Conservation (phyloP, 2,329 filamentous ascomycete genomes). For the Phaeophleospora eucalypticola region DNA sequence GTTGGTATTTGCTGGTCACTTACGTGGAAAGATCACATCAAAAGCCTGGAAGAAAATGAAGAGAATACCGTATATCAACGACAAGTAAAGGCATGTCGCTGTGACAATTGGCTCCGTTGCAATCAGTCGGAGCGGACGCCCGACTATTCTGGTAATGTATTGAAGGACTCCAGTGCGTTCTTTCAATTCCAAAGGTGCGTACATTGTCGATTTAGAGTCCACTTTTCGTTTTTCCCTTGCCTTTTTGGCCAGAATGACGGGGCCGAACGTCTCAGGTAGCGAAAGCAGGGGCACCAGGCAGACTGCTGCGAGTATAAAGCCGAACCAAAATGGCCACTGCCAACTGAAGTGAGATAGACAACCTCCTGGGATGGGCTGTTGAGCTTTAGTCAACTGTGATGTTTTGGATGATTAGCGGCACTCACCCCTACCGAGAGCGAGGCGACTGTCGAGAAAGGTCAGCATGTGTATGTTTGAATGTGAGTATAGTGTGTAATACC, state of each 20-base stretch:
- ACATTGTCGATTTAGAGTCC: constrained; percentile 47
- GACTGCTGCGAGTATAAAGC: constrained; percentile 12
- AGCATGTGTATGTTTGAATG: neutral
- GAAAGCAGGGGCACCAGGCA: constrained; percentile 12
- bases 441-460: neutral
- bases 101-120: constrained; percentile 65
- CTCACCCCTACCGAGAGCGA: neutral
- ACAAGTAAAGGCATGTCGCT: constrained; percentile 65
- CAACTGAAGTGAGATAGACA: constrained; percentile 13
- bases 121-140: constrained; percentile 66
- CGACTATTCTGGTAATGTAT: constrained; percentile 47
- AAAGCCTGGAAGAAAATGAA: constrained; percentile 42
- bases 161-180: constrained; percentile 32
- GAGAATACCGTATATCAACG: constrained; percentile 56
- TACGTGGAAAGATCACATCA: constrained; percentile 10
- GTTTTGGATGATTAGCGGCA: neutral
- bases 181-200: constrained; percentile 61
- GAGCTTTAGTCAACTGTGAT: neutral
- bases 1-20: neutral
- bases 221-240: constrained; percentile 55
- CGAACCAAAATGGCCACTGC: constrained; percentile 19
- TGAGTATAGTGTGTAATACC: neutral
- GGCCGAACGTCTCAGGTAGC: constrained; percentile 43
- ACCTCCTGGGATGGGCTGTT: constrained; percentile 11
- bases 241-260: constrained; percentile 35